phyloP scores from a whole-genome alignment of 129 eudicot genomes.

The Centrapalus pauciflorus region DNA sequence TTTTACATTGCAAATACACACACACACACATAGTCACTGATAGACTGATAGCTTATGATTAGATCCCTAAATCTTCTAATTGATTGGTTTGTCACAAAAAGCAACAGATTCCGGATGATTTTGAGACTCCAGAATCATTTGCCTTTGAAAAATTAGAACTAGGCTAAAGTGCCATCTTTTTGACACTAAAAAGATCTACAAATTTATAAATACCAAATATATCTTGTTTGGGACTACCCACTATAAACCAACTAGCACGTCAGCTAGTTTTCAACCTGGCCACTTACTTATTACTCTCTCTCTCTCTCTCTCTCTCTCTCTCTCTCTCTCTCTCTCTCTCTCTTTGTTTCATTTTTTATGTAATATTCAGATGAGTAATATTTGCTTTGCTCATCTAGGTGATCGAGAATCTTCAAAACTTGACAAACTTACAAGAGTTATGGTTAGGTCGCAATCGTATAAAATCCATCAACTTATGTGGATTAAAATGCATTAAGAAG shows the following conservation, averaged over 20 bases:
- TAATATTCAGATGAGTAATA: background rate
- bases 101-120: background rate
- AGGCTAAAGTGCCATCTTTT: background rate
- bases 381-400: constrained; percentile 42
- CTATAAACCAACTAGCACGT: background rate
- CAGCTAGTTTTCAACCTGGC: background rate
- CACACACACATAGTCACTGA: no score
- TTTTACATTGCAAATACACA: no score
- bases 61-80: background rate
- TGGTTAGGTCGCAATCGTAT: constrained; percentile 98
- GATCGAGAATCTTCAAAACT: constrained; percentile 74
- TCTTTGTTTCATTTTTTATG: background rate
- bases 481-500: constrained; percentile 86
- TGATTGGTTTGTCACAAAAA: background rate
- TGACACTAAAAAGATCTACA: background rate
- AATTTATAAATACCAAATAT: background rate
- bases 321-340: no score
- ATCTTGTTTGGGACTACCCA: background rate
- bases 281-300: background rate
- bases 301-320: no score
- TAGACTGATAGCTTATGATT: background rate
- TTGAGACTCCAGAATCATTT: background rate
- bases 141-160: background rate
- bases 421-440: constrained; percentile 73
- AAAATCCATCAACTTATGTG: constrained; percentile 67